Evolutionary conservation across 1,139 yeast genomes (phyloP).

Genomic region (Suhomyces terraborum): DNA sequence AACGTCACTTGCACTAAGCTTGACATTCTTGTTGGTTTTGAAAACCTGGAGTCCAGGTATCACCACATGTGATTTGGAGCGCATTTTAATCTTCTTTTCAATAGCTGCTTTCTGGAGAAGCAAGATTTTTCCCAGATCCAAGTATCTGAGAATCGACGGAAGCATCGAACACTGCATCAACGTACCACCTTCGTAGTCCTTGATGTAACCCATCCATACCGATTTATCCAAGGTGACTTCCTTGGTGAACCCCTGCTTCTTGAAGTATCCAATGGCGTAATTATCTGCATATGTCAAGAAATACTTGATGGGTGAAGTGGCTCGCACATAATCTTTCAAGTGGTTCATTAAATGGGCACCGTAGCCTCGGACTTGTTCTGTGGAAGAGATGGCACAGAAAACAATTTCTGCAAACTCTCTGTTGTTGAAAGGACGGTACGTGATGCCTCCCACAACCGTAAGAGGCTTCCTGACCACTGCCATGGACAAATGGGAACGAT

Average conservation of each 20-base stretch:
- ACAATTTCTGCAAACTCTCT: slow-evolving; percentile 97
- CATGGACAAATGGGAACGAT: slow-evolving; percentile 89
- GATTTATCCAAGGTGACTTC: slow-evolving; percentile 84
- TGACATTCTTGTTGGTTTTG: slow-evolving; percentile 50
- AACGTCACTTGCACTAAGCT: slow-evolving; percentile 65
- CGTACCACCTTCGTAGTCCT: slow-evolving; percentile 98
- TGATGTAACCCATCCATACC: slow-evolving; percentile 97
- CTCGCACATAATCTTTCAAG: slow-evolving; percentile 88
- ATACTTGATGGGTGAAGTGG: slow-evolving; percentile 82
- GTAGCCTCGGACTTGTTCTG: slow-evolving; percentile 96
- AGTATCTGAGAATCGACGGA: slow-evolving; percentile 74
- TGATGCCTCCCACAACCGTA: slow-evolving; percentile 97
- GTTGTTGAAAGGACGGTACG: slow-evolving; percentile 89
- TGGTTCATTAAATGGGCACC: slow-evolving; percentile 99
- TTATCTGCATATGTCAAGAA: slow-evolving; percentile 97
- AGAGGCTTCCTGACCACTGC: slow-evolving; percentile 93
- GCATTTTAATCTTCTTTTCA: slow-evolving; percentile 75
- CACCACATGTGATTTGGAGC: slow-evolving; percentile 78
- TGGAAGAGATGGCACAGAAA: slow-evolving; percentile 94
- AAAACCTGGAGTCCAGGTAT: slow-evolving; percentile 81
- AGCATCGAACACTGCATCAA: slow-evolving; percentile 96
- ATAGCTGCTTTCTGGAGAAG: slow-evolving; percentile 90
- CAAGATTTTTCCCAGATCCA: slow-evolving; percentile 84
- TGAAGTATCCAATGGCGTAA: slow-evolving; percentile 97
- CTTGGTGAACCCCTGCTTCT: slow-evolving; percentile 96